Evolutionary conservation across 2,329 filamentous ascomycete genomes (phyloP).

Genomic region (Aureobasidium zeae): DNA sequence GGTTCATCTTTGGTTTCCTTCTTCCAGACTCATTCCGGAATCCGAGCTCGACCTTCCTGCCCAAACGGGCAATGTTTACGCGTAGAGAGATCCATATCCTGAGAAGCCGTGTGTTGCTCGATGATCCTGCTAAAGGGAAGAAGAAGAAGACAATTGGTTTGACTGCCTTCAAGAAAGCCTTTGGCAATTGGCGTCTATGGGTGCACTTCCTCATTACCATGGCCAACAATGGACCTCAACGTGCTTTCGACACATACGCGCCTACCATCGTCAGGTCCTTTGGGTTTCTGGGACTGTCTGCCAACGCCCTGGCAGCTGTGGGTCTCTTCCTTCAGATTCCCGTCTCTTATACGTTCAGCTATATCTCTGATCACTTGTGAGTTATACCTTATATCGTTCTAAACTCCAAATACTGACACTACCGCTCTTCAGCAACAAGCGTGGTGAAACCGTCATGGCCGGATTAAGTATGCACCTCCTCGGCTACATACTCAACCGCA

Average conservation of each 20-base stretch:
- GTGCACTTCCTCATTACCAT: conserved; percentile 28
- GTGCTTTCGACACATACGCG: conserved; percentile 27
- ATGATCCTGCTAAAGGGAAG: conserved; percentile 26
- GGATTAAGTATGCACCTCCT: conserved; percentile 41
- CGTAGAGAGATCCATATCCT: conserved; percentile 27
- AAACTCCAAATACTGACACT: neutral
- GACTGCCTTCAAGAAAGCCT: conserved; percentile 26
- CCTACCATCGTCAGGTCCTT: conserved; percentile 25
- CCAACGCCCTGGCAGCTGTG: conserved; percentile 29
- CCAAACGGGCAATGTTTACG: conserved; percentile 23
- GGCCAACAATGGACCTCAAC: conserved; percentile 26
- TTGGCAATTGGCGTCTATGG: conserved; percentile 28
- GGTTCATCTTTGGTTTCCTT: conserved; percentile 27
- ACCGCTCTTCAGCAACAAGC: conserved; percentile 31
- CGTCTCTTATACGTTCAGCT: conserved; percentile 44
- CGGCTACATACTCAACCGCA: conserved; percentile 47
- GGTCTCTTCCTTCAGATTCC: conserved; percentile 36
- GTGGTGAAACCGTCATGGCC: conserved; percentile 45
- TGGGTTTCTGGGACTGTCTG: conserved; percentile 24
- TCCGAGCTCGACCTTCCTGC: conserved; percentile 23
- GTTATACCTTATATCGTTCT: conserved; percentile 20
- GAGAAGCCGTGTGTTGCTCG: conserved; percentile 23
- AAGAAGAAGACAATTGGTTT: conserved; percentile 27
- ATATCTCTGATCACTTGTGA: conserved; percentile 44
- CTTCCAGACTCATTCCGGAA: conserved; percentile 27